Percentiles rank a stretch among this genome's conserved stretches.
Evolutionary conservation across 108 stramenopile species (phyloP).

Genomic region (Pseudonitzschia pungens): DNA sequence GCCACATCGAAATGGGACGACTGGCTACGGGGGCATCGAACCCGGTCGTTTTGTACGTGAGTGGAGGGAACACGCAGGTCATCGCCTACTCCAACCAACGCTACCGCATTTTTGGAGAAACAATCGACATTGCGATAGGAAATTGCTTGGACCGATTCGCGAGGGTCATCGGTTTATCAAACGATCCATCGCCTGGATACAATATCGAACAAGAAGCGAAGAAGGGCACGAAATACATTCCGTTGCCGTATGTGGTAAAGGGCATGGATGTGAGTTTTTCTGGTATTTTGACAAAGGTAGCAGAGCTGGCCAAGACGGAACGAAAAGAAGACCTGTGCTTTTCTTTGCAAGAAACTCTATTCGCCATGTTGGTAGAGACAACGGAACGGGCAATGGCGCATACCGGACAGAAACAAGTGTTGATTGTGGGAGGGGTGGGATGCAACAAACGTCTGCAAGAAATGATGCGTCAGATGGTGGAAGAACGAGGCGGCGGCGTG

Average conservation of each 20-base stretch:
- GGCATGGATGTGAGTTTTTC: constrained; percentile 99
- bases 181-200: constrained; percentile 98
- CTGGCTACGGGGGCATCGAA: constrained; percentile 82
- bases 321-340: constrained; percentile 93
- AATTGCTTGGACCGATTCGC: constrained; percentile 99
- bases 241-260: constrained; percentile 98
- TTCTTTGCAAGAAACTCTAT: constrained; percentile 97
- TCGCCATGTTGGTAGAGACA: constrained; percentile 99
- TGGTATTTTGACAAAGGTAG: constrained; percentile 60
- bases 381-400: constrained; percentile 99
- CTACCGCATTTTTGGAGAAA: constrained; percentile 99
- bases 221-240: constrained; percentile 44
- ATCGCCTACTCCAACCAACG: constrained; percentile 91
- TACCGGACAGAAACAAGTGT: constrained; percentile 83
- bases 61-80: constrained; percentile 98
- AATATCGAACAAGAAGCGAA: constrained; percentile 98
- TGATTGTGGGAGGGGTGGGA: constrained; percentile 99
- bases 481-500: constrained; percentile 86
- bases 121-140: constrained; percentile 99
- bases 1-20: constrained; percentile 99
- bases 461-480: constrained; percentile 96
- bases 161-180: constrained; percentile 87
- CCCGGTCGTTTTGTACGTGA: constrained; percentile 97
- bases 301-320: constrained; percentile 53
- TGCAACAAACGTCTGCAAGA: constrained; percentile 97